phyloP scores from a whole-genome alignment of 2,329 filamentous ascomycete species.

The Clonostachys solani region DNA sequence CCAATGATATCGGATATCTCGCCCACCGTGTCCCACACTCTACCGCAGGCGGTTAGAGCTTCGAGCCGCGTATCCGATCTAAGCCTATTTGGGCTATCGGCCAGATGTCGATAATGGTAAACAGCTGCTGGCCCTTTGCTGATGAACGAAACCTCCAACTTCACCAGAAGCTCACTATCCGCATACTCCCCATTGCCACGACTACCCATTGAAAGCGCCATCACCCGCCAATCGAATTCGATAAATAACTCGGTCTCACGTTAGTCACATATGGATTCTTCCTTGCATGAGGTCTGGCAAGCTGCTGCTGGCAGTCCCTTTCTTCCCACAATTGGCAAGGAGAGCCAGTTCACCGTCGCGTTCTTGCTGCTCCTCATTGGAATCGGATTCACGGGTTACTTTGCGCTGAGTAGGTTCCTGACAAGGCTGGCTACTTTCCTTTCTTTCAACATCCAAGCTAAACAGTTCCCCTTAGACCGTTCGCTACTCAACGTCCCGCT shows the following conservation, averaged over 20 bases:
- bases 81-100: too few relatives aligned
- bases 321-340: constrained; percentile 73
- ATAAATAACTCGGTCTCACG: constrained; percentile 1
- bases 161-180: too few relatives aligned
- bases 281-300: constrained; percentile 89
- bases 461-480: constrained; percentile 58
- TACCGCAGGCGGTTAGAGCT: too few relatives aligned
- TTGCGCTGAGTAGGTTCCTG: constrained; percentile 71
- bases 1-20: too few relatives aligned
- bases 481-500: constrained; percentile 72
- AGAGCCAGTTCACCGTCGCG: constrained; percentile 77
- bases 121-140: too few relatives aligned
- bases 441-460: constrained; percentile 1
- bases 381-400: constrained; percentile 70
- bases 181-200: too few relatives aligned
- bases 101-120: too few relatives aligned
- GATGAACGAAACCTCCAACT: too few relatives aligned
- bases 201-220: too few relatives aligned
- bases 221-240: too few relatives aligned
- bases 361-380: constrained; percentile 71
- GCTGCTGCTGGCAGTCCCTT: constrained; percentile 86
- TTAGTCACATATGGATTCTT: constrained; percentile 63
- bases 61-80: too few relatives aligned
- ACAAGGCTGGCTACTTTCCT: not conserved
- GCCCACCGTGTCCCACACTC: too few relatives aligned